These are phyloP conservation scores for Plicaturopsis crispa DNA, from an alignment of 768 basidiomycete species.

Conservation along the genomic window DNA sequence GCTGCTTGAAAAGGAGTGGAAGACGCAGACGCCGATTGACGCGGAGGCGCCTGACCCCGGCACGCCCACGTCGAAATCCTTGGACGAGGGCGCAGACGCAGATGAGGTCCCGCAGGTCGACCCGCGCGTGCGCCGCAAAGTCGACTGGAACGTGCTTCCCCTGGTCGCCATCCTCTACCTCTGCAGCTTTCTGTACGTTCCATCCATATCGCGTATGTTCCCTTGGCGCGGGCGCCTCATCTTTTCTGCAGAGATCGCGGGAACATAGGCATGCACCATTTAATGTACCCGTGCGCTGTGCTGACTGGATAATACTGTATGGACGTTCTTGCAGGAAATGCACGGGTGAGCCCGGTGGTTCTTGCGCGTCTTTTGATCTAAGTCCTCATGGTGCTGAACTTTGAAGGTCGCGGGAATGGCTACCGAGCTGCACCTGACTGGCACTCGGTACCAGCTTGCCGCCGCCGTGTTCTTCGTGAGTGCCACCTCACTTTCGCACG, in stretches of 20 bases:
- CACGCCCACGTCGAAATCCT: too few species aligned
- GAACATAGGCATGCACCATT: slow-evolving; percentile 32
- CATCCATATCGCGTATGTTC: background rate
- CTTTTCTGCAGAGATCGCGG: slow-evolving; percentile 28
- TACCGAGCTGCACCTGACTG: slow-evolving; percentile 24
- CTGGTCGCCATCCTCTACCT: slow-evolving; percentile 29
- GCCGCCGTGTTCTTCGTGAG: slow-evolving; percentile 30
- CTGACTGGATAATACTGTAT: background rate
- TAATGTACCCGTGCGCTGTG: too few species aligned
- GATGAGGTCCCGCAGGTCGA: too few species aligned
- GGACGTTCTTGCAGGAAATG: slow-evolving; percentile 25
- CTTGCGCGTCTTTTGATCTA: background rate
- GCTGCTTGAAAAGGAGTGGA: too few species aligned
- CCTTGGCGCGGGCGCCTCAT: background rate
- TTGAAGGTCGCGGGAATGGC: slow-evolving; percentile 35
- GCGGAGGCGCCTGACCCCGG: too few species aligned
- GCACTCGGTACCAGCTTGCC: slow-evolving; percentile 26
- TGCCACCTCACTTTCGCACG: slow-evolving; percentile 1
- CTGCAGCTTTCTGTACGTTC: slow-evolving; percentile 25
- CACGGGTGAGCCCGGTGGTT: slow-evolving; percentile 11
- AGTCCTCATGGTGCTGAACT: too few species aligned
- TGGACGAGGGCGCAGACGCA: too few species aligned
- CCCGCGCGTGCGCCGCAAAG: slow-evolving; percentile 12
- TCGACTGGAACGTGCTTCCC: slow-evolving; percentile 23
- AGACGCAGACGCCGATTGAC: too few species aligned